A percentile compares a stretch with the other conserved stretches of the same genome.
Evolutionary conservation across 2,329 filamentous ascomycete genomes (phyloP).

Genomic region (Colletotrichum simmondsii): DNA sequence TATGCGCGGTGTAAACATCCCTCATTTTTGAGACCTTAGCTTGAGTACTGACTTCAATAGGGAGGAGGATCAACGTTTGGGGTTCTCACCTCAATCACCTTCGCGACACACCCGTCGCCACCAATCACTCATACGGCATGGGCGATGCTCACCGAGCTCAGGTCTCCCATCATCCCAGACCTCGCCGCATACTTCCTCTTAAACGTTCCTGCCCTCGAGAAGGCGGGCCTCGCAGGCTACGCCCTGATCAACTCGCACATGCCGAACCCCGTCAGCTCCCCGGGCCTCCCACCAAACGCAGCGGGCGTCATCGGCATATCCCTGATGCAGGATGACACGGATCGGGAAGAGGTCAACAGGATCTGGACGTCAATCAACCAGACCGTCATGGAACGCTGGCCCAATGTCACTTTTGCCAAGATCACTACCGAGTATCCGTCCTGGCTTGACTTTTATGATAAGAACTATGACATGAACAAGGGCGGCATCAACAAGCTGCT

Average conservation of each 20-base stretch:
- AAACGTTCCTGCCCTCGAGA: conserved; percentile 57
- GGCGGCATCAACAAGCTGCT: conserved; percentile 50
- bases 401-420: conserved; percentile 38
- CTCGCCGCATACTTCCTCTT: conserved; percentile 59
- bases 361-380: conserved; percentile 49
- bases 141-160: conserved; percentile 38
- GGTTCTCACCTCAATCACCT: conserved; percentile 67
- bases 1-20: conserved; percentile 59
- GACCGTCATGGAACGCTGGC: conserved; percentile 51
- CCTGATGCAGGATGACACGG: conserved; percentile 49
- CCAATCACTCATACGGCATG: conserved; percentile 41
- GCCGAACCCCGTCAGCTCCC: conserved; percentile 49
- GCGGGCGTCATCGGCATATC: conserved; percentile 48
- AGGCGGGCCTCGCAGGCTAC: conserved; percentile 63
- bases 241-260: conserved; percentile 43
- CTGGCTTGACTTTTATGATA: conserved; percentile 50
- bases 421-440: conserved; percentile 35
- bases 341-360: conserved; percentile 38
- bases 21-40: neutral
- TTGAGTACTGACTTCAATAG: conserved; percentile 40
- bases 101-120: conserved; percentile 60
- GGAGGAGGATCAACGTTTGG: conserved; percentile 71
- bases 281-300: conserved; percentile 39
- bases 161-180: conserved; percentile 55
- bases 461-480: conserved; percentile 46